Evolutionary conservation across 108 stramenopile species (phyloP).

Genomic region (Cyclotella atomus): DNA sequence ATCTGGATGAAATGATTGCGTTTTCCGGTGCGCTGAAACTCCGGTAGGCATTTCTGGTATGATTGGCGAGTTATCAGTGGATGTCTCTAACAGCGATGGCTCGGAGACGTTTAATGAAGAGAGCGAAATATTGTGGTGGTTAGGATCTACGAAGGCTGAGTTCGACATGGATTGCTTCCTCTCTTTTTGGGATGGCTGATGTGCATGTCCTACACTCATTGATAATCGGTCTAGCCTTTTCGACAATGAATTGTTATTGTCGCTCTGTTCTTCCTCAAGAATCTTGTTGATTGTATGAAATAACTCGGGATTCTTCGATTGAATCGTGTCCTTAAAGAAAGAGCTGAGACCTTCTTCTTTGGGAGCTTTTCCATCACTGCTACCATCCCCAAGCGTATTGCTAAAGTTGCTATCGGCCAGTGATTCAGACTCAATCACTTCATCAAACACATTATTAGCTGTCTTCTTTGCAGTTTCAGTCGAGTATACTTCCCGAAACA

Average conservation of each 20-base stretch:
- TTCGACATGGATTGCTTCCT: neutral
- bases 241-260: neutral
- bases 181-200: neutral
- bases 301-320: neutral
- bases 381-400: neutral
- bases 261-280: neutral
- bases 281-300: slow-evolving; percentile 3
- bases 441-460: neutral
- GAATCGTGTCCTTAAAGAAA: slow-evolving; percentile 1
- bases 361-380: neutral
- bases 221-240: neutral
- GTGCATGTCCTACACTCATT: neutral
- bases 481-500: neutral
- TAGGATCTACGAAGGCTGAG: neutral
- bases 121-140: neutral
- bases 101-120: neutral
- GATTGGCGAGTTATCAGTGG: slow-evolving; percentile 8
- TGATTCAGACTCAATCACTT: neutral
- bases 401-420: slow-evolving; percentile 5
- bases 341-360: neutral
- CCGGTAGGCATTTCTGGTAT: neutral
- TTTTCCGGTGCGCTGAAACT: neutral
- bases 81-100: slow-evolving; percentile 11
- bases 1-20: neutral
- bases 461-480: neutral